Evolutionary conservation across 495 filamentous ascomycete genomes (phyloP).

Genomic region (Margaritispora aquatica): DNA sequence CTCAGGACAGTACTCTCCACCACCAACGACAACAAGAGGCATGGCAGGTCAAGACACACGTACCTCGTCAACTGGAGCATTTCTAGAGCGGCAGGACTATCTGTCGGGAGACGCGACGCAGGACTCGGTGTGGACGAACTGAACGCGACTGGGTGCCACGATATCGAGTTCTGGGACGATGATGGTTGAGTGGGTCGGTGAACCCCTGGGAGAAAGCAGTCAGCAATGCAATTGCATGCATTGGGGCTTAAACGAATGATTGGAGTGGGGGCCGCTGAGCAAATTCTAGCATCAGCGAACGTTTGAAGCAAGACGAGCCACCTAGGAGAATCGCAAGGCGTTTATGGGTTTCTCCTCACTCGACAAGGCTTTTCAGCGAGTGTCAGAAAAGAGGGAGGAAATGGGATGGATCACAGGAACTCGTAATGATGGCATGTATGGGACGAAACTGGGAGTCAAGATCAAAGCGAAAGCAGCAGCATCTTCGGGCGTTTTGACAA

Average conservation of each 20-base stretch:
- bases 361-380: not conserved
- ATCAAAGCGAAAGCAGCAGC: not conserved
- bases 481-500: too few relatives aligned
- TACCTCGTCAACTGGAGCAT: slow-evolving; percentile 18
- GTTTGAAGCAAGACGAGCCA: not conserved
- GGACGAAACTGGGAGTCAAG: not conserved
- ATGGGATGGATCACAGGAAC: not conserved
- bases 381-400: not conserved
- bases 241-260: not conserved
- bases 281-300: not conserved
- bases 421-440: not conserved
- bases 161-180: not conserved
- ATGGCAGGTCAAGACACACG: slow-evolving; percentile 12
- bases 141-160: not conserved
- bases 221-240: not conserved
- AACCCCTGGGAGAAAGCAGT: not conserved
- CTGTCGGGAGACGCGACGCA: slow-evolving; percentile 11
- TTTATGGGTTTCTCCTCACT: not conserved
- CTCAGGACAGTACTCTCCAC: slow-evolving; percentile 14
- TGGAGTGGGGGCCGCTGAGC: not conserved
- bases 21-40: slow-evolving; percentile 5
- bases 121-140: slow-evolving; percentile 15
- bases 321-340: not conserved
- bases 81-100: slow-evolving; percentile 18
- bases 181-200: not conserved